These are phyloP conservation scores for Artemisia annua DNA, from an alignment of 129 eudicot genomes.

Conservation along the genomic window DNA sequence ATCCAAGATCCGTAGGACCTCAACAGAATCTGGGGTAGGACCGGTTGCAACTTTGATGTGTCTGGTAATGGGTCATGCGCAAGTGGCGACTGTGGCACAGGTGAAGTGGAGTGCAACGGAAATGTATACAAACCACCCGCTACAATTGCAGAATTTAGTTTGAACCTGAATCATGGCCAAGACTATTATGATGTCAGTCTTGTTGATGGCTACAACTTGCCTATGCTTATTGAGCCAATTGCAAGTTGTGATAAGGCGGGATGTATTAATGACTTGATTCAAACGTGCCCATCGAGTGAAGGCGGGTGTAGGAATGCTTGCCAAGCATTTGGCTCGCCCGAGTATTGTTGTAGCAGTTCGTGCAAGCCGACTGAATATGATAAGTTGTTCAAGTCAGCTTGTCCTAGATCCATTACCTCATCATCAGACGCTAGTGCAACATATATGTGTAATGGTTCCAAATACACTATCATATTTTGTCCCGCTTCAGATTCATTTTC, in stretches of 20 bases:
- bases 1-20: no score
- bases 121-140: not conserved
- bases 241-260: conserved; percentile 35
- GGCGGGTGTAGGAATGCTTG: conserved; percentile 43
- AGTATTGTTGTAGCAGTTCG: conserved; percentile 32
- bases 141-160: conserved; percentile 4
- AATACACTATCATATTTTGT: conserved; percentile 27
- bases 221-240: conserved; percentile 38
- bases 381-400: conserved; percentile 31
- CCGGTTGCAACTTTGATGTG: conserved; percentile 27
- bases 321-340: conserved; percentile 34
- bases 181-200: conserved; percentile 39
- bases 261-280: conserved; percentile 32
- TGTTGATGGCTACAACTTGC: conserved; percentile 38
- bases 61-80: conserved; percentile 8
- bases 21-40: conserved; percentile 25
- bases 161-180: not conserved
- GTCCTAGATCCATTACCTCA: conserved; percentile 33
- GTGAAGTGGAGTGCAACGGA: conserved; percentile 19
- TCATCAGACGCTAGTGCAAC: conserved; percentile 15
- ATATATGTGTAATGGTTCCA: conserved; percentile 17
- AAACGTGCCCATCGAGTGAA: conserved; percentile 30
- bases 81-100: conserved; percentile 22
- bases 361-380: conserved; percentile 30
- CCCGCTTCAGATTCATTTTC: conserved; percentile 18